These are phyloP conservation scores for Neohortaea acidophila DNA, from an alignment of 495 filamentous ascomycete genomes.

Conservation along the genomic window DNA sequence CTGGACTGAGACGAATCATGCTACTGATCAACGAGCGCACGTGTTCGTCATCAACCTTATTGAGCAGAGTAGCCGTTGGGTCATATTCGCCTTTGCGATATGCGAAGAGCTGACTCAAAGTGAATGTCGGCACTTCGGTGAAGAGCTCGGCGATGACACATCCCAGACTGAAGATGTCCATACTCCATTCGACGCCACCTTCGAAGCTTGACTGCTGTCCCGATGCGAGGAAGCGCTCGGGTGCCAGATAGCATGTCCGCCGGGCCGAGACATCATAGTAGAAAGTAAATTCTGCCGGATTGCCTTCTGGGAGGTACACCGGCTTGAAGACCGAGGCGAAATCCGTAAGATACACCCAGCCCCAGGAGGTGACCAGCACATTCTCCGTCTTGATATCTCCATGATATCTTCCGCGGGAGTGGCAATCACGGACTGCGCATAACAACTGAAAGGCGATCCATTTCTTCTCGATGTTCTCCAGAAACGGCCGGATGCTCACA, in stretches of 20 bases:
- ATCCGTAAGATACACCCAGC: conserved; percentile 95
- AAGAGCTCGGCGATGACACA: conserved; percentile 97
- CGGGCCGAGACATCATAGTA: conserved; percentile 90
- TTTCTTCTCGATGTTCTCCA: conserved; percentile 96
- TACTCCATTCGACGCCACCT: conserved; percentile 70
- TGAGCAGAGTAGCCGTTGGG: conserved; percentile 60
- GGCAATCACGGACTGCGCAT: conserved; percentile 83
- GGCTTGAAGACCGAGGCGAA: conserved; percentile 95
- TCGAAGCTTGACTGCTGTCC: conserved; percentile 46
- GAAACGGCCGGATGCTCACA: conserved; percentile 85
- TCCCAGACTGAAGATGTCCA: conserved; percentile 96
- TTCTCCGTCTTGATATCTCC: conserved; percentile 99
- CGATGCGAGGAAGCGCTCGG: conserved; percentile 70
- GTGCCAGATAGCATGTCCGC: conserved; percentile 91
- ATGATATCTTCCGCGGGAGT: conserved; percentile 79
- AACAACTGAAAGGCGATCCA: conserved; percentile 96
- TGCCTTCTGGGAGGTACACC: conserved; percentile 86
- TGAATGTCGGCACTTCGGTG: conserved; percentile 88
- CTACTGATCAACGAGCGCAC: conserved; percentile 76
- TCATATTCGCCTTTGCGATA: conserved; percentile 89
- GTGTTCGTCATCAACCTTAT: conserved; percentile 74
- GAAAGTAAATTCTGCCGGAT: conserved; percentile 92
- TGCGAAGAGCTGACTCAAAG: conserved; percentile 80
- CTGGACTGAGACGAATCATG: conserved; percentile 89
- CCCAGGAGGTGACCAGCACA: conserved; percentile 92